Conservation (phyloP, 2,329 filamentous ascomycete genomes). For the Penicillium capsulatum region DNA sequence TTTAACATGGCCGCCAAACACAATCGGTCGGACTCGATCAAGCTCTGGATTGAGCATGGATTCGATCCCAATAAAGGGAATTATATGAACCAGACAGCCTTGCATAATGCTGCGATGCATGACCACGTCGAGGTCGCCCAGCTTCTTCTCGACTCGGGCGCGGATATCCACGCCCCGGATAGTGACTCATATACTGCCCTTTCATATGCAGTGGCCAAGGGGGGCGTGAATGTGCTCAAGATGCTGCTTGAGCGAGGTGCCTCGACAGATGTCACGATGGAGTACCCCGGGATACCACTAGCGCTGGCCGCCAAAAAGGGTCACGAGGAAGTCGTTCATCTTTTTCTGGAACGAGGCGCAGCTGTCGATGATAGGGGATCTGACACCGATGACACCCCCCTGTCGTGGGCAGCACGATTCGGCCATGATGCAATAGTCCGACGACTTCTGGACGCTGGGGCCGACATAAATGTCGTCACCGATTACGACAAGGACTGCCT, state of each 20-base stretch:
- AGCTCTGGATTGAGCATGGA: background rate
- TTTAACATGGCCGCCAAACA: background rate
- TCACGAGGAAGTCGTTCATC: conserved; percentile 2
- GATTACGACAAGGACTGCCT: conserved; percentile 23
- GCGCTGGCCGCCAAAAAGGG: background rate
- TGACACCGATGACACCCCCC: background rate
- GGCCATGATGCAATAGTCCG: conserved; percentile 16
- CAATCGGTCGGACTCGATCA: background rate
- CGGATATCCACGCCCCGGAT: background rate
- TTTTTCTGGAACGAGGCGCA: conserved; percentile 2
- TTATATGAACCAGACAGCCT: background rate
- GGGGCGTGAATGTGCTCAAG: background rate
- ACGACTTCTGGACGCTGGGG: conserved; percentile 22
- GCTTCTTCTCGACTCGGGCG: conserved; percentile 3
- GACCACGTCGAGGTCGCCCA: background rate
- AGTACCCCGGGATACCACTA: background rate
- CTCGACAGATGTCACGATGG: background rate
- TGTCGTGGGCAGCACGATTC: conserved; percentile 2
- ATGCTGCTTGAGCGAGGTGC: conserved; percentile 3
- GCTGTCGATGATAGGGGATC: background rate
- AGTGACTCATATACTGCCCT: background rate
- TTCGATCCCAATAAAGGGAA: background rate
- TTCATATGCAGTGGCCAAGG: conserved; percentile 1
- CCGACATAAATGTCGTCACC: conserved; percentile 25
- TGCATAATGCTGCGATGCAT: background rate